These are phyloP conservation scores for Pyrenochaeta sp. DNA, from an alignment of 2,329 filamentous ascomycete species.

Conservation along the genomic window DNA sequence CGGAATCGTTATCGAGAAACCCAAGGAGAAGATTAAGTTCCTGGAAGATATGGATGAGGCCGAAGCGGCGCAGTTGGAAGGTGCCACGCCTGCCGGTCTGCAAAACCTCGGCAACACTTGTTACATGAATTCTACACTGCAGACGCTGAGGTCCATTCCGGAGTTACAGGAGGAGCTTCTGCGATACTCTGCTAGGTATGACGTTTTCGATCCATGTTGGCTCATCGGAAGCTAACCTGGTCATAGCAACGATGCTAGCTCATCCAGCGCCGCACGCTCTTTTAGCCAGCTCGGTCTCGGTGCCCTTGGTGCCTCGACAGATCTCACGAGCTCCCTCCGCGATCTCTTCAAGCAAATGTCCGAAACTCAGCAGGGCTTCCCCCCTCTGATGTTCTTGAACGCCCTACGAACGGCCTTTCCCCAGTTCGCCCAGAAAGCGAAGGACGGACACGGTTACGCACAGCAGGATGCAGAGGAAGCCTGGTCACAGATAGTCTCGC, in stretches of 20 bases:
- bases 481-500: slow-evolving; percentile 92
- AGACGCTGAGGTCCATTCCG: slow-evolving; percentile 85
- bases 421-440: slow-evolving; percentile 90
- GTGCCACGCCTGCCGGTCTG: slow-evolving; percentile 86
- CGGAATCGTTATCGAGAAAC: slow-evolving; percentile 69
- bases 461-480: slow-evolving; percentile 99
- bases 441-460: slow-evolving; percentile 84
- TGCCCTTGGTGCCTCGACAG: slow-evolving; percentile 67
- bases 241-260: slow-evolving; percentile 37
- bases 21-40: slow-evolving; percentile 85
- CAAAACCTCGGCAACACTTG: slow-evolving; percentile 97
- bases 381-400: slow-evolving; percentile 82
- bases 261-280: slow-evolving; percentile 41
- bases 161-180: slow-evolving; percentile 84
- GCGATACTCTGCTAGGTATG: slow-evolving; percentile 63
- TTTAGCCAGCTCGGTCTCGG: slow-evolving; percentile 64
- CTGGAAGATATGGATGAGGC: slow-evolving; percentile 98
- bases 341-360: slow-evolving; percentile 90
- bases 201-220: neutral
- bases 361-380: slow-evolving; percentile 85
- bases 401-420: slow-evolving; percentile 82
- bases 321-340: slow-evolving; percentile 79
- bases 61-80: slow-evolving; percentile 82
- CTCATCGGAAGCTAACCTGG: slow-evolving; percentile 17
- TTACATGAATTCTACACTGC: slow-evolving; percentile 97